phyloP scores from a whole-genome alignment of 2,329 filamentous ascomycete genomes.

The Cladosporium sp. region DNA sequence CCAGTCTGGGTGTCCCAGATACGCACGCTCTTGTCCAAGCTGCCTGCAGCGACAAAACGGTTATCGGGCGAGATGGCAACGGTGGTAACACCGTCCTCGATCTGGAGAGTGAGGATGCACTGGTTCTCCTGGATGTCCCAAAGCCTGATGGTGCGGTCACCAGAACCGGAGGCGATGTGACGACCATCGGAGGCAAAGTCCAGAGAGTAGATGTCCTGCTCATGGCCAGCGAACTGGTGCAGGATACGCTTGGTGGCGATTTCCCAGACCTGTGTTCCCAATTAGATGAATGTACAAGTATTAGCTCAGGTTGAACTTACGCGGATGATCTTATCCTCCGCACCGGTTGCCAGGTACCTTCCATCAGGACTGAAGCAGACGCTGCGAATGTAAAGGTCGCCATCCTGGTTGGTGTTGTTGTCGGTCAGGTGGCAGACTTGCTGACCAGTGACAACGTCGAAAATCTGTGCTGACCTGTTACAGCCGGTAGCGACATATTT shows the following conservation, averaged over 20 bases:
- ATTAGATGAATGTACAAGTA: neutral
- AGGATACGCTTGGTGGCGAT: slow-evolving; percentile 77
- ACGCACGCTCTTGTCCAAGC: slow-evolving; percentile 92
- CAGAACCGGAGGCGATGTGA: slow-evolving; percentile 90
- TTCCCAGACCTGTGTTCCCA: slow-evolving; percentile 74
- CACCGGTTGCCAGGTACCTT: slow-evolving; percentile 86
- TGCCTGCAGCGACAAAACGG: slow-evolving; percentile 88
- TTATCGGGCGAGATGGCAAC: slow-evolving; percentile 96
- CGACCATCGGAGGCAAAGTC: slow-evolving; percentile 92
- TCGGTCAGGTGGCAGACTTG: slow-evolving; percentile 90
- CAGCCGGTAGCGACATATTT: slow-evolving; percentile 95
- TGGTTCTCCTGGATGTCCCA: slow-evolving; percentile 89
- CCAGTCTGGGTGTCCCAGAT: slow-evolving; percentile 91
- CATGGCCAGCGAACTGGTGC: slow-evolving; percentile 90
- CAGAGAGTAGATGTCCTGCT: slow-evolving; percentile 96
- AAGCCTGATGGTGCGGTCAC: slow-evolving; percentile 86
- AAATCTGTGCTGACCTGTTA: slow-evolving; percentile 98
- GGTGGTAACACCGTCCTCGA: slow-evolving; percentile 95
- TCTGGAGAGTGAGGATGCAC: slow-evolving; percentile 77
- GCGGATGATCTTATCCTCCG: slow-evolving; percentile 94
- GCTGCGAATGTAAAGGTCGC: slow-evolving; percentile 93
- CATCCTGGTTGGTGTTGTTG: slow-evolving; percentile 75
- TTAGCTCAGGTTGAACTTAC: slow-evolving; percentile 1
- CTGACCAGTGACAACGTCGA: slow-evolving; percentile 79
- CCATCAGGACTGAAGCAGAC: slow-evolving; percentile 98